A percentile compares a stretch with the other conserved stretches of the same genome.
These are phyloP conservation scores for Leccinum disarticulatum DNA, from an alignment of 768 basidiomycete genomes.

Conservation along the genomic window DNA sequence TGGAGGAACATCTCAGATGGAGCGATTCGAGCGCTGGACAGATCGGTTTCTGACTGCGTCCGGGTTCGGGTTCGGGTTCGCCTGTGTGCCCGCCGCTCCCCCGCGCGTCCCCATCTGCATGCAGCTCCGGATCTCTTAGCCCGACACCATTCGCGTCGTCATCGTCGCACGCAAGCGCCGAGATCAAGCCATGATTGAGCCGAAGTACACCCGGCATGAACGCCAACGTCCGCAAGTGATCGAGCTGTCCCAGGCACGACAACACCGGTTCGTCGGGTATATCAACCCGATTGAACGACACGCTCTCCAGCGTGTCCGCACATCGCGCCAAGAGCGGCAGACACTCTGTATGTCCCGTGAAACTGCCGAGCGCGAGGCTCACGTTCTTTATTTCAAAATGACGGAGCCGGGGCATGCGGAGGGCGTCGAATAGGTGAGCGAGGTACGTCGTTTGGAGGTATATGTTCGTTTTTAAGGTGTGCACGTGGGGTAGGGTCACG, in stretches of 20 bases:
- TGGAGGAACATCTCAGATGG: conserved; percentile 26
- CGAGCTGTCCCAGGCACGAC: conserved; percentile 23
- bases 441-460: conserved; percentile 31
- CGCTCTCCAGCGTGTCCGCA: conserved; percentile 29
- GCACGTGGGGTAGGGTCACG: conserved; percentile 29
- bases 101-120: not conserved
- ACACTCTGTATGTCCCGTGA: conserved; percentile 27
- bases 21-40: conserved; percentile 28
- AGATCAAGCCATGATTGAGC: conserved; percentile 32
- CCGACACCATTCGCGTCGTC: not conserved
- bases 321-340: conserved; percentile 28
- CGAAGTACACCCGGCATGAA: conserved; percentile 30
- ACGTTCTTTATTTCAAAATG: conserved; percentile 30
- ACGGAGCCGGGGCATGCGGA: conserved; percentile 26
- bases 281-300: conserved; percentile 25
- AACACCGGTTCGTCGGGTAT: conserved; percentile 20
- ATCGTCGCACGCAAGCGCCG: conserved; percentile 18
- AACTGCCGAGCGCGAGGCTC: conserved; percentile 29
- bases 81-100: not conserved
- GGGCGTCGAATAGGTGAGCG: conserved; percentile 24
- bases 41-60: not conserved
- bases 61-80: too few species aligned
- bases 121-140: not conserved
- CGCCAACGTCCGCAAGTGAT: conserved; percentile 15
- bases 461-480: conserved; percentile 27